Conservation (phyloP, 805 yeast species). For the Lachancea cidri region DNA sequence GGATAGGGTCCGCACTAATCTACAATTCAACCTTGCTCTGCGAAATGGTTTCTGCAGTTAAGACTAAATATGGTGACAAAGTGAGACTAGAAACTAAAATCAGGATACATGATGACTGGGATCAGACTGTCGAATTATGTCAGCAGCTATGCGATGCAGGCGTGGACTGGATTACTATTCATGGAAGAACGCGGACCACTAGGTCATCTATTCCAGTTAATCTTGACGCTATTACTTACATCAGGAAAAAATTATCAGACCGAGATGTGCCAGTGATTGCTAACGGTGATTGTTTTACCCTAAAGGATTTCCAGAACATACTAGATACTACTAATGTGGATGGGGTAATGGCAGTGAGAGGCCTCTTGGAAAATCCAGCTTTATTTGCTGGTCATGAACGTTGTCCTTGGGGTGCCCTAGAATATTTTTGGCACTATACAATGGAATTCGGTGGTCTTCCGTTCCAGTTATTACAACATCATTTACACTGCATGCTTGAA, state of each 20-base stretch:
- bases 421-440: slow-evolving; percentile 72
- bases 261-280: slow-evolving; percentile 86
- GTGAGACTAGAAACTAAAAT: slow-evolving; percentile 90
- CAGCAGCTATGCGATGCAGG: slow-evolving; percentile 76
- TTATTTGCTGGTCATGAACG: slow-evolving; percentile 65
- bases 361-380: slow-evolving; percentile 81
- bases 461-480: slow-evolving; percentile 80
- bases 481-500: slow-evolving; percentile 80
- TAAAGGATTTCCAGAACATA: slow-evolving; percentile 60
- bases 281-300: slow-evolving; percentile 86
- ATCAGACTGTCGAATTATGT: slow-evolving; percentile 70
- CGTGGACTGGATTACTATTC: slow-evolving; percentile 90
- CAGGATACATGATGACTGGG: slow-evolving; percentile 72
- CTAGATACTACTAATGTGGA: slow-evolving; percentile 67
- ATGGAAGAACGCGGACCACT: slow-evolving; percentile 83
- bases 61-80: slow-evolving; percentile 60
- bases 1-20: slow-evolving; percentile 96
- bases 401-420: slow-evolving; percentile 92
- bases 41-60: slow-evolving; percentile 78
- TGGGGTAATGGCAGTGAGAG: slow-evolving; percentile 96
- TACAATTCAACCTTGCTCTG: slow-evolving; percentile 74
- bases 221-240: slow-evolving; percentile 68
- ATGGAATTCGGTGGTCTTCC: slow-evolving; percentile 76
- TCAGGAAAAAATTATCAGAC: slow-evolving; percentile 40
- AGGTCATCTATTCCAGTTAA: slow-evolving; percentile 81